Percentiles rank a stretch among this genome's conserved stretches.
phyloP scores from a whole-genome alignment of 2,329 filamentous ascomycete species.

The Xylariaceae sp. region DNA sequence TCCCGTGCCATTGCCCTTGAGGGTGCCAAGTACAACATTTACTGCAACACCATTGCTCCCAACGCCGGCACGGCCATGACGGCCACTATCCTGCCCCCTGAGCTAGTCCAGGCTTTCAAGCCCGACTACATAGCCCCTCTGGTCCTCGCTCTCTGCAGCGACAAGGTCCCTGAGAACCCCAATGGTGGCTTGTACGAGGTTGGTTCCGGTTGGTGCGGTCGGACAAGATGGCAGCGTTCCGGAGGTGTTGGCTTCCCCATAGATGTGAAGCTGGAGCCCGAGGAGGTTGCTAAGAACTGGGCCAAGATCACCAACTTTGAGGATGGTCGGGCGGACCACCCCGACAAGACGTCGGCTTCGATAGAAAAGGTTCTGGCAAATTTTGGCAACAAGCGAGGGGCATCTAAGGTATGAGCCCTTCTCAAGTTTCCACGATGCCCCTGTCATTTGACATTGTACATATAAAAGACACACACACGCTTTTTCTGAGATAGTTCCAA shows the following conservation, averaged over 20 bases:
- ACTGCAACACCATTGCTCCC: conserved; percentile 94
- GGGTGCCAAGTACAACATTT: conserved; percentile 96
- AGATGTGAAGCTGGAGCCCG: conserved; percentile 75
- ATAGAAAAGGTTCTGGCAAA: conserved; percentile 75
- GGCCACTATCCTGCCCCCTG: conserved; percentile 86
- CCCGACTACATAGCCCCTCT: conserved; percentile 95
- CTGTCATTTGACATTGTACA: conserved; percentile 20
- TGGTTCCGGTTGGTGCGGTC: conserved; percentile 86
- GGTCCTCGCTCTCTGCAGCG: conserved; percentile 76
- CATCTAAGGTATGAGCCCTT: conserved; percentile 53
- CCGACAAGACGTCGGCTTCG: conserved; percentile 70
- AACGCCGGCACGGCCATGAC: conserved; percentile 97
- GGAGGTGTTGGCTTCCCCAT: conserved; percentile 89
- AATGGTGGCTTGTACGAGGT: conserved; percentile 92
- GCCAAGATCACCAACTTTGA: conserved; percentile 80
- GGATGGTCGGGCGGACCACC: conserved; percentile 80
- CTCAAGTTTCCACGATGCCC: conserved; percentile 25
- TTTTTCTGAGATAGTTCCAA: conserved; percentile 23
- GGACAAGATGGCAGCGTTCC: conserved; percentile 90
- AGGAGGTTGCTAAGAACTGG: conserved; percentile 74
- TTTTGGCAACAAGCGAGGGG: conserved; percentile 67
- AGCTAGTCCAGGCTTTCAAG: conserved; percentile 98
- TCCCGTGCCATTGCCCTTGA: conserved; percentile 89
- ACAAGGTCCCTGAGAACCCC: conserved; percentile 76
- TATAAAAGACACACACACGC: conserved; percentile 13